Conservation (phyloP, 306 rosid genomes). For the Corylus heterophylla region DNA sequence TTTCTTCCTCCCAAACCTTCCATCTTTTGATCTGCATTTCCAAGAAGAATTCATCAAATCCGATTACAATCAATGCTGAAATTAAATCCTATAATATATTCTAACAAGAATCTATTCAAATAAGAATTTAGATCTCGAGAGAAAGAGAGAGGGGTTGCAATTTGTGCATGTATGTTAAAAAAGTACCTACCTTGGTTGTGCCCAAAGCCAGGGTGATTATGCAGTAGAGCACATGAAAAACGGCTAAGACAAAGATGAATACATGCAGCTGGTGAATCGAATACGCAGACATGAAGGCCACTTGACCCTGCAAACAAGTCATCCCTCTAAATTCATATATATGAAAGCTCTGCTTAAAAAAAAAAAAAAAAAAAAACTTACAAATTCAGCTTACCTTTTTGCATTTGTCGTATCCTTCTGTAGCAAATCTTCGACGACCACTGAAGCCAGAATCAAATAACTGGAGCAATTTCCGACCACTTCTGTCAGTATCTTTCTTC, state of each 20-base stretch:
- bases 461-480: slow-evolving; percentile 31
- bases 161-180: too few species aligned
- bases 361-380: neutral
- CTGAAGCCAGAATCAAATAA: slow-evolving; percentile 21
- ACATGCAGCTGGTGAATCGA: slow-evolving; percentile 89
- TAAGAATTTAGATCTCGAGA: too few species aligned
- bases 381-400: neutral
- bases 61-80: too few species aligned
- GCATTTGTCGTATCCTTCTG: slow-evolving; percentile 33
- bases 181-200: slow-evolving; percentile 53
- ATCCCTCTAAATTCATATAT: neutral
- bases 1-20: slow-evolving; percentile 80
- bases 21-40: slow-evolving; percentile 64
- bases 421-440: slow-evolving; percentile 38
- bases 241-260: slow-evolving; percentile 75
- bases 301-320: slow-evolving; percentile 46
- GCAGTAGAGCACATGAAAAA: slow-evolving; percentile 70
- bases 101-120: too few species aligned
- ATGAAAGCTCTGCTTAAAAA: neutral
- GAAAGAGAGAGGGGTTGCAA: neutral
- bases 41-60: neutral
- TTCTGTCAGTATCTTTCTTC: neutral
- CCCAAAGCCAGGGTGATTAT: slow-evolving; percentile 63
- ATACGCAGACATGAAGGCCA: slow-evolving; percentile 76
- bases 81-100: too few species aligned